Evolutionary conservation across 768 basidiomycete genomes (phyloP).

Genomic region (Russula ochroleuca): DNA sequence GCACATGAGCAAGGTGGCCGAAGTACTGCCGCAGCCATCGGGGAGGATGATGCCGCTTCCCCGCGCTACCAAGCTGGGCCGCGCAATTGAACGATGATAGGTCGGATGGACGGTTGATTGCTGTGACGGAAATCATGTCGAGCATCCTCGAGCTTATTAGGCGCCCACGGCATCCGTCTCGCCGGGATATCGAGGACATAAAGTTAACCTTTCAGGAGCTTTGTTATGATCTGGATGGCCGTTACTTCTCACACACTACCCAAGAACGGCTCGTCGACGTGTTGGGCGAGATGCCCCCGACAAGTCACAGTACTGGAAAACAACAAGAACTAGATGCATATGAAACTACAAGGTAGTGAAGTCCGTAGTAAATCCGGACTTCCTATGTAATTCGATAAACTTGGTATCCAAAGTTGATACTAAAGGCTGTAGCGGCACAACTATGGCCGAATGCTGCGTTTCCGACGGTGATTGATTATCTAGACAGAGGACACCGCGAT

Average conservation of each 20-base stretch:
- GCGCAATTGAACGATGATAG: background rate
- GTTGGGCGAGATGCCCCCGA: too few relatives aligned
- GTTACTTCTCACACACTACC: background rate
- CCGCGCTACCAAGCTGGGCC: background rate
- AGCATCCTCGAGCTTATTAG: background rate
- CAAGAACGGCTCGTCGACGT: background rate
- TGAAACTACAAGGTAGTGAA: background rate
- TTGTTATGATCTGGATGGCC: constrained; percentile 3
- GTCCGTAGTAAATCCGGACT: background rate
- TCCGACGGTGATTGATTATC: background rate
- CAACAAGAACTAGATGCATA: background rate
- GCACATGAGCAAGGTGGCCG: background rate
- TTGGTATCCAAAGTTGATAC: background rate
- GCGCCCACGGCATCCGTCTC: background rate
- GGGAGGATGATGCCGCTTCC: background rate
- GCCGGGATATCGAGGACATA: constrained; percentile 7
- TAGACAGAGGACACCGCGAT: background rate
- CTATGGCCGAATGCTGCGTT: constrained; percentile 4
- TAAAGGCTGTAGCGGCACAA: background rate
- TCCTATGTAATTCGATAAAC: background rate
- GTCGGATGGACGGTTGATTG: constrained; percentile 4
- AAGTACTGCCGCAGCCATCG: background rate
- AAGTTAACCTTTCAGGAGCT: constrained; percentile 5
- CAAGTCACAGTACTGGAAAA: too few relatives aligned
- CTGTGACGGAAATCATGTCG: constrained; percentile 1